These are phyloP conservation scores for Kwoniella newhampshirensis DNA, from an alignment of 768 basidiomycete species.

Conservation along the genomic window DNA sequence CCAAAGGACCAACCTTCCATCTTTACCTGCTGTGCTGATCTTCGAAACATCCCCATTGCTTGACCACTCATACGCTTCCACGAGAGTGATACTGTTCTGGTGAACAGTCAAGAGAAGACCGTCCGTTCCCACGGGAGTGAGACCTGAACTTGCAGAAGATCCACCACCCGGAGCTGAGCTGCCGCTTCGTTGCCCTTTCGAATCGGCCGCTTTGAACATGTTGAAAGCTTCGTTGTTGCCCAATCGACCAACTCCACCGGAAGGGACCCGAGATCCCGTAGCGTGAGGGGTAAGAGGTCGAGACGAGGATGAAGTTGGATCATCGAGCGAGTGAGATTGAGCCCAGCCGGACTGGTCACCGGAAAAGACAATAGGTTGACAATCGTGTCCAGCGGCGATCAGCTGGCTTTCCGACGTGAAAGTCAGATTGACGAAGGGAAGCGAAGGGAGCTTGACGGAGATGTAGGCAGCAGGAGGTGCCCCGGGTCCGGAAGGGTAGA, in stretches of 20 bases:
- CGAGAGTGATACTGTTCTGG: constrained; percentile 96
- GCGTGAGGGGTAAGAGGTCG: constrained; percentile 58
- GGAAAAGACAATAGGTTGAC: constrained; percentile 84
- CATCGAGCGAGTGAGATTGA: constrained; percentile 77
- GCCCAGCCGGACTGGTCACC: constrained; percentile 77
- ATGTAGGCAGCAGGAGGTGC: constrained; percentile 59
- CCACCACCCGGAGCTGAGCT: constrained; percentile 32
- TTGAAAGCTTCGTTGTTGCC: constrained; percentile 86
- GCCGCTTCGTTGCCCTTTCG: constrained; percentile 59
- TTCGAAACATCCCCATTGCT: constrained; percentile 63
- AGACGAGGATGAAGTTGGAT: constrained; percentile 61
- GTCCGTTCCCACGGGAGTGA: constrained; percentile 56
- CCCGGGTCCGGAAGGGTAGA: constrained; percentile 74
- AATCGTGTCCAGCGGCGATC: constrained; percentile 95
- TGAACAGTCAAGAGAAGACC: constrained; percentile 86
- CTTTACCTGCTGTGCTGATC: constrained; percentile 89
- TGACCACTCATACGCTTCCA: constrained; percentile 70
- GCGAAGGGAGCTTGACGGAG: constrained; percentile 70
- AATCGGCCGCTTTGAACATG: constrained; percentile 88
- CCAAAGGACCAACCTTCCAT: constrained; percentile 92
- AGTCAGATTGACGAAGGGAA: constrained; percentile 79
- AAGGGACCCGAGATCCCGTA: constrained; percentile 52
- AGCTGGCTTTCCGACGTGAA: constrained; percentile 81
- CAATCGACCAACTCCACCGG: constrained; percentile 63
- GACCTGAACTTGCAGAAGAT: constrained; percentile 47